Evolutionary conservation across 1,284 basidiomycete genomes (phyloP), one percentile per base, ranked within the genome.

Genomic region (Dichomitus squalens): DNA sequence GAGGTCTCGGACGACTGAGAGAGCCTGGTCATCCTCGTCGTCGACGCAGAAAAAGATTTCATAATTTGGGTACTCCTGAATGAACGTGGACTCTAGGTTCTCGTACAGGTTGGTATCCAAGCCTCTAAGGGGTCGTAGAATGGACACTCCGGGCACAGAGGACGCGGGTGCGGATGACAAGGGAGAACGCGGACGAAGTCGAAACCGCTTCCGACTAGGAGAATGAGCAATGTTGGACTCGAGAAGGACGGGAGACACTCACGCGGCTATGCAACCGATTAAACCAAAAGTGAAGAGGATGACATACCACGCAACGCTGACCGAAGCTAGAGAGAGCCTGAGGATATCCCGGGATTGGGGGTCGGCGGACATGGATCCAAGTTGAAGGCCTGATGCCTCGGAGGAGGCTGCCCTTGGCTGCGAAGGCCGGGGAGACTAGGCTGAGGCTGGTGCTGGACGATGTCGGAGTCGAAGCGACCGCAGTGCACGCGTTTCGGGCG

Each of bases 51-150:
- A 87, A 47, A 97, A 78, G 53, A 98, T 85, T 72, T 97, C 95
- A 68, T 87, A 95, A 61, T 90, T 90, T 0, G 90, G 85, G 71
- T 96, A 96, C 62, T 95, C 89, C 68, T 96, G 93, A 31, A 77
- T 80, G 75, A 97, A 96, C 0, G 92, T 91, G 5, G 93, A 93
- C 73, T 96, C 93, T 44, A 98, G 78, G 70, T 96, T 96, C 75
- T 95, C 93, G 73, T 92, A 96, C 21, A 98, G 80, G 71, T 97
- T 97, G 60, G 88, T 85, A 73, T 98, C 95, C 36, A 98, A 80
- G 8, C 95, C 96, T 72, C 95, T 95, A 41, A 98, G 79, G 11
- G 95, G 95, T 49, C 95, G 85, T 54, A 98, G 80, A 66, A 98
- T 92, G 4, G 93, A 93, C 23, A 98, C 95, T 20, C 94, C 94